These are phyloP conservation scores for Mycena vitilis DNA, from an alignment of 768 basidiomycete genomes.

Conservation along the genomic window DNA sequence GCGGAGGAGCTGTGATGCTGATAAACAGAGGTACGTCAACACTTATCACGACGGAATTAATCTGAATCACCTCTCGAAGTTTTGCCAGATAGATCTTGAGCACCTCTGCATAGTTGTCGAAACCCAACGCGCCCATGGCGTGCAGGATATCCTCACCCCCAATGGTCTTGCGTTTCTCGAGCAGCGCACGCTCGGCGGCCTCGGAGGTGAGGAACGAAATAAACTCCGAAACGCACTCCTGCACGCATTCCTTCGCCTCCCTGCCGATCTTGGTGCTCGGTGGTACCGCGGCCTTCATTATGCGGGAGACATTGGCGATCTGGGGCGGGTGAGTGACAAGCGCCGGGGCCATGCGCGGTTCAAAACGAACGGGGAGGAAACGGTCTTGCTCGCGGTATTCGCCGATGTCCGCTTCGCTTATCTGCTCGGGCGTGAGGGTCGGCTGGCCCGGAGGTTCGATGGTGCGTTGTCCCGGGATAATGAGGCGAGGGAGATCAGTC, in stretches of 20 bases:
- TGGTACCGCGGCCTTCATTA: slow-evolving; percentile 95
- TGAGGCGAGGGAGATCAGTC: neutral
- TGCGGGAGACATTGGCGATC: slow-evolving; percentile 98
- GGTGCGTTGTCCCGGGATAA: neutral
- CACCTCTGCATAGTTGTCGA: slow-evolving; percentile 94
- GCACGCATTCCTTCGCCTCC: slow-evolving; percentile 98
- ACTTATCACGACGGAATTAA: neutral
- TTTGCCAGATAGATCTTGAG: slow-evolving; percentile 94
- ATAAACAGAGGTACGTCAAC: neutral
- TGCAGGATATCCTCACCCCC: slow-evolving; percentile 97
- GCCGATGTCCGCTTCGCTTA: slow-evolving; percentile 90
- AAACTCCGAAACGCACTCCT: slow-evolving; percentile 98
- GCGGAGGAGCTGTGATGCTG: slow-evolving; percentile 24
- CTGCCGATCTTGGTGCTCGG: slow-evolving; percentile 95
- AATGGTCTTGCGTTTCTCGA: slow-evolving; percentile 98
- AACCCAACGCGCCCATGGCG: slow-evolving; percentile 93
- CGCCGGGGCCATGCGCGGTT: slow-evolving; percentile 14
- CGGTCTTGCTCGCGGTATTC: slow-evolving; percentile 97
- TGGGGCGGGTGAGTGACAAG: slow-evolving; percentile 43
- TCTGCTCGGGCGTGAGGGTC: neutral
- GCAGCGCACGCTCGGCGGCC: slow-evolving; percentile 92
- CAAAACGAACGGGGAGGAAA: slow-evolving; percentile 82
- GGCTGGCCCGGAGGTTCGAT: neutral
- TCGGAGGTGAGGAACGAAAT: slow-evolving; percentile 98
- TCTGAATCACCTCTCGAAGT: slow-evolving; percentile 74